These are phyloP conservation scores for Vitis riparia DNA, from an alignment of 164 flowering plant species.

Conservation along the genomic window DNA sequence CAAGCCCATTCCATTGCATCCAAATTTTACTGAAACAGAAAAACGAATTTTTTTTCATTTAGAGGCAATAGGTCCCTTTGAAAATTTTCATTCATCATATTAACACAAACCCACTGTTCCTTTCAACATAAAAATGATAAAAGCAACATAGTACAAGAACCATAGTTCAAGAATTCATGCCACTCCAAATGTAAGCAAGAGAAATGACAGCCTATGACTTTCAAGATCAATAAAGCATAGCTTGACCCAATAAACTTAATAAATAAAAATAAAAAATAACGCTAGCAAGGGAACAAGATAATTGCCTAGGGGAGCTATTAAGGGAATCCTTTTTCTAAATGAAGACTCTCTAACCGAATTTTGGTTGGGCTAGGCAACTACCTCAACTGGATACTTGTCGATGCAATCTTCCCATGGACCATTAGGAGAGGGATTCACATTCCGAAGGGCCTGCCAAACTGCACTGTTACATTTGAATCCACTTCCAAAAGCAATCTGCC, in stretches of 20 bases:
- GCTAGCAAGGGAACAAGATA: not conserved
- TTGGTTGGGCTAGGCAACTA: constrained; percentile 11
- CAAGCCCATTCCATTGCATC: no score
- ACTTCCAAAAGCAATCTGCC: constrained; percentile 88
- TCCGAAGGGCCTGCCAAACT: constrained; percentile 69
- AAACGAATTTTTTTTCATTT: no score
- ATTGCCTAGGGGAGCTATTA: not conserved
- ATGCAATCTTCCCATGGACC: constrained; percentile 84
- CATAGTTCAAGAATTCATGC: not conserved
- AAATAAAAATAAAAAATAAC: not conserved
- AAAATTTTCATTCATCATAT: not conserved
- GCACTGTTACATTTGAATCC: constrained; percentile 90
- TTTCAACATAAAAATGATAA: not conserved
- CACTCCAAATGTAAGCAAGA: not conserved
- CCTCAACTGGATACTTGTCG: constrained; percentile 57
- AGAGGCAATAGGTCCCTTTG: not conserved
- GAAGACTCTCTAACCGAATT: not conserved
- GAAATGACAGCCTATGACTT: not conserved
- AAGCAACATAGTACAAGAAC: constrained; percentile 1
- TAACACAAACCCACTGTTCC: not conserved
- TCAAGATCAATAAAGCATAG: constrained; percentile 2
- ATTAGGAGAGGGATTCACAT: constrained; percentile 55
- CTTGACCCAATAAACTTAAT: not conserved
- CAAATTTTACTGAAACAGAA: no score
- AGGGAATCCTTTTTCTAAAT: constrained; percentile 2